Base-by-base conservation (phyloP, 2,329 filamentous ascomycete species). In the Blumeria graminis region DNA sequence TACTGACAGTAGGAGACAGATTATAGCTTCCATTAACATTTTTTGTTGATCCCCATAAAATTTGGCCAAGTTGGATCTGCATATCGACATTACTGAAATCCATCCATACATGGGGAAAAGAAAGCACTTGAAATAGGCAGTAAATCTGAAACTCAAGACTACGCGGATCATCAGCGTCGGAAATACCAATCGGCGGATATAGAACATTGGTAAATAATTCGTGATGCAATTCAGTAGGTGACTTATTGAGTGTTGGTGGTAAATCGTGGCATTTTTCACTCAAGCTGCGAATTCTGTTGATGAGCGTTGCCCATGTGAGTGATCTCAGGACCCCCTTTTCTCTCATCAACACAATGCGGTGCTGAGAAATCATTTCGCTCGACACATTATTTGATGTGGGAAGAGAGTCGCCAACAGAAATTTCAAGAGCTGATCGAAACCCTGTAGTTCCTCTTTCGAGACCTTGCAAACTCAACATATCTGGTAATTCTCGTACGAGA, bases 51-150 rank as follows among this genome's bases (percentile, higher is more conserved):
- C 75, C 80, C 82, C 82, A 87, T 1, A 87, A 68, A 45, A 86
- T 73, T 67, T 86, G 82, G 6, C 83, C 83, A 1, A 87, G 71
- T 11, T 81, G 74, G 57, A 87, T 82, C 39, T 83, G 75, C 82
- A 82, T 86, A 64, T 86, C 82, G 6, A 86, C 79, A 35, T 80
- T 74, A 18, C 81, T 82, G 61, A 87, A 83, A 66, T 87, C 82
- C 55, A 83, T 75, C 83, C 83, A 87, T 50, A 84, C 76, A 57
- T 82, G 81, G 56, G 79, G 74, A 7, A 77, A 70, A 0, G 75
- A 76, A 48, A 87, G 72, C 9, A 82, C 76, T 64, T 78, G 78
- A 50, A 86, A 73, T 16, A 87, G 69, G 3, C 79, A 76, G 61
- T 81, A 73, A 57, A 86, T 85, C 64, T 87, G 83, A 38, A 84